These are phyloP conservation scores for Blastobotrys elegans DNA, from an alignment of 1,139 yeast genomes.

Conservation along the genomic window DNA sequence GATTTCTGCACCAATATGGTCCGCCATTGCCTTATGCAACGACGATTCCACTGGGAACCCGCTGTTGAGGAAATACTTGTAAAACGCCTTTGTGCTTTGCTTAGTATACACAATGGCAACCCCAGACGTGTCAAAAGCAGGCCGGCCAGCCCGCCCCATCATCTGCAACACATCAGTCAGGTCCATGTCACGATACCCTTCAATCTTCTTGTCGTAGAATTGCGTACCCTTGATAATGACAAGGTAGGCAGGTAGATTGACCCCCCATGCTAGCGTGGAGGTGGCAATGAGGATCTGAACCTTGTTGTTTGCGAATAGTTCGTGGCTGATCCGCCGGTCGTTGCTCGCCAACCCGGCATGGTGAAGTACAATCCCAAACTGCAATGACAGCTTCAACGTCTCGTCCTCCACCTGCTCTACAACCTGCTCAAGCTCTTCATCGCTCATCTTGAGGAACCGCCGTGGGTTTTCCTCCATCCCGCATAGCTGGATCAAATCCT, in stretches of 20 bases:
- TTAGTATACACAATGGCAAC: slow-evolving; percentile 92
- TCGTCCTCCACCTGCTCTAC: slow-evolving; percentile 77
- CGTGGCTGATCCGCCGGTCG: slow-evolving; percentile 84
- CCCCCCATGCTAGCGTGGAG: slow-evolving; percentile 97
- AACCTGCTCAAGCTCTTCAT: slow-evolving; percentile 63
- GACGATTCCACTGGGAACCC: slow-evolving; percentile 99
- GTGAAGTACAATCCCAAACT: slow-evolving; percentile 94
- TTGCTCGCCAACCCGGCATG: slow-evolving; percentile 95
- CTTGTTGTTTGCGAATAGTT: slow-evolving; percentile 75
- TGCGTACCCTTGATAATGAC: slow-evolving; percentile 94
- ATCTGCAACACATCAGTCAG: slow-evolving; percentile 85
- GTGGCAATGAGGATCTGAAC: slow-evolving; percentile 91
- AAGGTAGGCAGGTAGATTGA: slow-evolving; percentile 88
- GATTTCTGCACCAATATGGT: slow-evolving; percentile 96
- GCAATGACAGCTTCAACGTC: slow-evolving; percentile 74
- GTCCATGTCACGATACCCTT: slow-evolving; percentile 81
- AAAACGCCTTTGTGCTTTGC: slow-evolving; percentile 85
- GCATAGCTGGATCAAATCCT: slow-evolving; percentile 87
- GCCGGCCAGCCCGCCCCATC: slow-evolving; percentile 97
- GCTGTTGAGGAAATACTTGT: slow-evolving; percentile 87
- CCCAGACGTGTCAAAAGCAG: slow-evolving; percentile 93
- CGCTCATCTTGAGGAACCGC: slow-evolving; percentile 74
- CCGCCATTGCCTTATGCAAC: slow-evolving; percentile 83
- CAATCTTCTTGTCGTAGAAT: slow-evolving; percentile 76
- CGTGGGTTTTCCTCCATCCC: slow-evolving; percentile 94